Evolutionary conservation across 1,139 yeast species (phyloP), one percentile per base, ranked within the genome.

Genomic region (Taphrina pruni): DNA sequence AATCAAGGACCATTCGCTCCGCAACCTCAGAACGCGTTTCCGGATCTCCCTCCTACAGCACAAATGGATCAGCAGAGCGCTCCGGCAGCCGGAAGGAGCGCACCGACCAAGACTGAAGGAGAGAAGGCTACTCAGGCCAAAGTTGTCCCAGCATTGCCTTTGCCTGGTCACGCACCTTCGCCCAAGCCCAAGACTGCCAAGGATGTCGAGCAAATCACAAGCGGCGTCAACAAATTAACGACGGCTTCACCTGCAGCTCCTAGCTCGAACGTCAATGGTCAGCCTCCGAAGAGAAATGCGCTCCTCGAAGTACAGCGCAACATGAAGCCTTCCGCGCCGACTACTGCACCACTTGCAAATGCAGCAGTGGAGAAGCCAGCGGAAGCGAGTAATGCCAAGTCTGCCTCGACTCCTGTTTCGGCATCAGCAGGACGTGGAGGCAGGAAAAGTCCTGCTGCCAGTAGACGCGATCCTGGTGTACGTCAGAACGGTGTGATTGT

Each of bases 1-100:
- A 55, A 57, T 14, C 72, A 57, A 20, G 84, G 81, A 38, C 80
- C 72, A 14, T 81, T 77, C 45, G 81, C 74, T 20, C 80, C 77
- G 50, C 81, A 73, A n/a, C 80, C 77, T 39, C 78, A 43, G 11
- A 41, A 54, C 70, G 12, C 80, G 78, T 70, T 80, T 75, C 65
- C 70, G 21, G 66, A 58, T 17, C 43, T 72, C 73, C 43, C 76
- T 70, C 66, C 66, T 7, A 50, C 71, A 4, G 20, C 60, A 26
- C 43, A 36, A 20, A 20, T 58, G 17, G 58, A 55, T 36, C 60
- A 50, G 35, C 52, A 46, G n/a, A 50, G 54, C 21, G 36, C 54
- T 20, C 69, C 46, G n/a, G 61, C 43, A 6, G 36, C 60, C 6
- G 43, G 62, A 32, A 21, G 52, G 14, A 66, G 66, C 52, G 77